phyloP scores from a whole-genome alignment of 108 stramenopile genomes.

The Fragilaria radians region DNA sequence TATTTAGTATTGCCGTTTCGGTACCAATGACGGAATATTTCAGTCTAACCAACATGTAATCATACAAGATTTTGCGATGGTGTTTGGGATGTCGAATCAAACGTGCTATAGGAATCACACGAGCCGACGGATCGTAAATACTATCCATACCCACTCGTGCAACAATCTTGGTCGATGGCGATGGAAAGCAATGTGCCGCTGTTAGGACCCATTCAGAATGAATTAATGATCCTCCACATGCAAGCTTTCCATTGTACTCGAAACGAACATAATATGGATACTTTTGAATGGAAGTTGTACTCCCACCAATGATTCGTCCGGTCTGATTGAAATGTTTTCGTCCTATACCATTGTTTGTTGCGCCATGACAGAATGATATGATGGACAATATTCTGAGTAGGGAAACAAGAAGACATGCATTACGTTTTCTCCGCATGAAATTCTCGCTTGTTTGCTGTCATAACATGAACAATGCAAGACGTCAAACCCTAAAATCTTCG shows the following conservation, averaged over 20 bases:
- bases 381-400: no score
- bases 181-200: constrained; percentile 11
- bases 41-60: constrained; percentile 30
- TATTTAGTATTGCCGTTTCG: constrained; percentile 14
- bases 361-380: no score
- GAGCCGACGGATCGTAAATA: not conserved
- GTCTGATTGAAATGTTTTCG: no score
- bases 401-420: no score
- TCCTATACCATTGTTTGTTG: no score
- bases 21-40: not conserved
- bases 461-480: no score
- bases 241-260: constrained; percentile 10
- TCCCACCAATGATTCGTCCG: not conserved
- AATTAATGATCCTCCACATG: constrained; percentile 21
- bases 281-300: not conserved
- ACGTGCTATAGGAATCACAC: not conserved
- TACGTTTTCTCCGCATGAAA: no score
- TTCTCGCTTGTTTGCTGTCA: no score
- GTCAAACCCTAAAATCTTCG: no score
- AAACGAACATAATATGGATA: constrained; percentile 11
- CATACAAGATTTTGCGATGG: constrained; percentile 2
- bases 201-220: constrained; percentile 10
- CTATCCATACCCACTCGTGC: not conserved
- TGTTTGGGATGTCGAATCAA: constrained; percentile 26
- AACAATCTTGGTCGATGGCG: not conserved